Evolutionary conservation across 257 asterid species (phyloP).

Genomic region (Solanum lignicaule): DNA sequence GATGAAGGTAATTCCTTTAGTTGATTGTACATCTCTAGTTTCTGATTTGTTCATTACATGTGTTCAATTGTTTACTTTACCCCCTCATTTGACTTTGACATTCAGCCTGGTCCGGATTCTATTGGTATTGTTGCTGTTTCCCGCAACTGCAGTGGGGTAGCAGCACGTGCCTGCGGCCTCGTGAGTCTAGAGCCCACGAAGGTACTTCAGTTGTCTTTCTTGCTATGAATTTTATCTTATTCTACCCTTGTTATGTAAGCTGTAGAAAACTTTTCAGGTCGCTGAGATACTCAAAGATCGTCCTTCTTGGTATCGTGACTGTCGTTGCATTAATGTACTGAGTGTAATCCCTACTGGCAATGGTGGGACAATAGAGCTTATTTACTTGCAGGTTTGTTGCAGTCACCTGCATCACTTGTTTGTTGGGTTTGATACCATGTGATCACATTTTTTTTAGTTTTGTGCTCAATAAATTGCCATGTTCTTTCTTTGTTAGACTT

Average conservation of each 20-base stretch:
- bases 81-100: not conserved
- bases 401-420: not conserved
- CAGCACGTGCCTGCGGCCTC: conserved; percentile 99
- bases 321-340: conserved; percentile 69
- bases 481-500: conserved; percentile 32
- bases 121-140: conserved; percentile 95
- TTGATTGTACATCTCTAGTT: not conserved
- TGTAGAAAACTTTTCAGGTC: conserved; percentile 31
- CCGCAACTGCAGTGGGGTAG: conserved; percentile 93
- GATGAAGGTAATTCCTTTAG: conserved; percentile 64
- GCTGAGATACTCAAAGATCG: conserved; percentile 97
- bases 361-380: conserved; percentile 88
- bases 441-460: not conserved
- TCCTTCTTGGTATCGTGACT: conserved; percentile 85
- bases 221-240: not conserved
- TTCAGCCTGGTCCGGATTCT: conserved; percentile 99
- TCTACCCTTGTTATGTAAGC: not conserved
- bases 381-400: conserved; percentile 69
- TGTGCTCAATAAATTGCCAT: not conserved
- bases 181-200: conserved; percentile 98
- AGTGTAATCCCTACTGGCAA: conserved; percentile 77
- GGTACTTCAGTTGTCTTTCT: conserved; percentile 28
- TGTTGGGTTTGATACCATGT: not conserved
- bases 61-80: not conserved
- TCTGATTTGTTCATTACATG: not conserved